Evolutionary conservation across 208 protist species (phyloP), one percentile per base, ranked within the genome.

Genomic region (Naegleria lovaniensis): DNA sequence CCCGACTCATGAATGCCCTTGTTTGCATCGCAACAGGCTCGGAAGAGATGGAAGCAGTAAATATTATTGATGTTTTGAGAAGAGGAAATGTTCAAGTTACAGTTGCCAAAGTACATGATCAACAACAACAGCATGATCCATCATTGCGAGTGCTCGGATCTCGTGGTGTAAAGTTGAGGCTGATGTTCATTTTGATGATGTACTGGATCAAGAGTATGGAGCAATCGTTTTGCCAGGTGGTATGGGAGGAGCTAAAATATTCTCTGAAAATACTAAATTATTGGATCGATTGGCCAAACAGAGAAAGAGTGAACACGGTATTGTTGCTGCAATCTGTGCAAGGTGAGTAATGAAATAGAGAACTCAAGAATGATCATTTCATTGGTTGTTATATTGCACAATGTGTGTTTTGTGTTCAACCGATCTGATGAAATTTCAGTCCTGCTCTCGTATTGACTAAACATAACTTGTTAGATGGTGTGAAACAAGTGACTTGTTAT

Each of bases 41-140:
- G 11, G 93, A 94, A 51, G 93, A 94, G 39, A 93, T 94, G 15
- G 93, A 94, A 83, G 22, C 91, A 25, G 89, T 93, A 38, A 90
- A 36, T 33, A 92, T 94, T 43, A 92, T 94, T 58, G 92, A 94
- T 87, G 85, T 85, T 43, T 38, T 94, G 0, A 83, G 92, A 43
- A 83, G 93, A 83, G 93, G 91, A 55, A 92, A 89, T 40, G 85
- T 86, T 16, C 67, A 92, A 29, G 93, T 94, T 0, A 92, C 89
- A n/a, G 88, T 94, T 51, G 93, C 93, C 5, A 52, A 48, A 51
- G 38, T 87, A 9, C 16, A 89, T 67, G 83, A 86, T 25, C 19
- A 4, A 51, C 6, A 58, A 41, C 43, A 48, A 48, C 43, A 48
- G 1, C 7, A 48, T 7, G 43, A 48, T 48, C 43, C 43, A 48